A percentile compares a stretch with the other conserved stretches of the same genome.
phyloP scores from a whole-genome alignment of 2,329 filamentous ascomycete genomes.

The Pleomassaria siparia region DNA sequence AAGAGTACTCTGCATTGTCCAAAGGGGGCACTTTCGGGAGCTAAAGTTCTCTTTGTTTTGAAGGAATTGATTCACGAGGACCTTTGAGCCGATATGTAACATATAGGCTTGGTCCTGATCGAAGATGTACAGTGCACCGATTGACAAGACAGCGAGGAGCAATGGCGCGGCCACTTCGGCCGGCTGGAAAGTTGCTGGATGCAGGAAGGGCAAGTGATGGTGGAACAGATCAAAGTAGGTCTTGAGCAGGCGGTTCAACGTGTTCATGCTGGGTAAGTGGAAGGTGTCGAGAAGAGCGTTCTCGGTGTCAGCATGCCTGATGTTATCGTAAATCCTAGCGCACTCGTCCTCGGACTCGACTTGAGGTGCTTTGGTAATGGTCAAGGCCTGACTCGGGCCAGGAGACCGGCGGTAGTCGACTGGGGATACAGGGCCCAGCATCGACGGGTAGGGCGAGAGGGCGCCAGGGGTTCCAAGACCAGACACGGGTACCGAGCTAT shows the following conservation, averaged over 20 bases:
- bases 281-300: conserved; percentile 85
- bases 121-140: conserved; percentile 94
- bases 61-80: conserved; percentile 93
- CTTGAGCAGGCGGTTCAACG: conserved; percentile 87
- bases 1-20: conserved; percentile 97
- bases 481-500: conserved; percentile 69
- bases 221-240: conserved; percentile 98
- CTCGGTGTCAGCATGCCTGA: conserved; percentile 77
- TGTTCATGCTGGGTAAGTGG: conserved; percentile 76
- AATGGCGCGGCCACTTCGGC: conserved; percentile 78
- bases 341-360: conserved; percentile 83
- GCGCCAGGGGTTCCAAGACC: conserved; percentile 71
- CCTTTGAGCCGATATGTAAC: conserved; percentile 95
- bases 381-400: conserved; percentile 65
- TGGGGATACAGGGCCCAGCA: conserved; percentile 67
- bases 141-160: conserved; percentile 86
- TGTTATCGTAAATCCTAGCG: conserved; percentile 81
- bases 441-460: conserved; percentile 70
- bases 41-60: conserved; percentile 99
- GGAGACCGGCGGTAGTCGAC: conserved; percentile 72
- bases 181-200: conserved; percentile 86
- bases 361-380: conserved; percentile 73
- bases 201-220: conserved; percentile 92
- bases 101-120: conserved; percentile 97
- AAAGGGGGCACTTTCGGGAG: conserved; percentile 93